These are phyloP conservation scores for Colletotrichum shisoi DNA, from an alignment of 2,329 filamentous ascomycete species.

Conservation along the genomic window DNA sequence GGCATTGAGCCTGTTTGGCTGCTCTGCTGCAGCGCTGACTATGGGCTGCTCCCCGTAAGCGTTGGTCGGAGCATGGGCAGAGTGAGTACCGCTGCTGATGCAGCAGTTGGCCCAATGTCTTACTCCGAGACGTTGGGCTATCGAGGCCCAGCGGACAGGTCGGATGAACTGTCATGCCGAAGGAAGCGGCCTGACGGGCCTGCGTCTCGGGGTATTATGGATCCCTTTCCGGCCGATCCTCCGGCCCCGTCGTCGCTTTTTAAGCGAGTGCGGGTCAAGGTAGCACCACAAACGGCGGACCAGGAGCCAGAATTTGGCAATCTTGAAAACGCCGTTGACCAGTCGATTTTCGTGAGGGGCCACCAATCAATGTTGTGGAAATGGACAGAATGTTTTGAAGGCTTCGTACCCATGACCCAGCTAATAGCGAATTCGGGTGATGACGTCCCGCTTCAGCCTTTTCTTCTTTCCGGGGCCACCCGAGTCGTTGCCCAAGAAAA, in stretches of 20 bases:
- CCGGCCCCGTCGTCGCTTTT: background rate
- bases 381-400: background rate
- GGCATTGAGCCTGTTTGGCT: background rate
- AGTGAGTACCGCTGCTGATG: background rate
- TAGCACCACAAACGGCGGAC: too few relatives aligned
- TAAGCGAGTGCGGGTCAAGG: background rate
- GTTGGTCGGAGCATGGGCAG: background rate
- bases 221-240: background rate
- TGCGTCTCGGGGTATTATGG: conserved; percentile 21
- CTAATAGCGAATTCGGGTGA: background rate
- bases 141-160: background rate
- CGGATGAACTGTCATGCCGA: conserved; percentile 33
- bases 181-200: conserved; percentile 10
- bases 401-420: background rate
- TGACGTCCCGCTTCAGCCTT: background rate
- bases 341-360: background rate
- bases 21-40: background rate
- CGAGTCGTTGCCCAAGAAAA: background rate
- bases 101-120: too few relatives aligned
- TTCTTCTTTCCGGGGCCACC: background rate
- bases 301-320: background rate
- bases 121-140: too few relatives aligned
- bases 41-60: background rate
- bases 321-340: background rate
- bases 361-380: too few relatives aligned